A percentile compares a stretch with the other conserved stretches of the same genome.
phyloP scores from a whole-genome alignment of 2,329 filamentous ascomycete species.

The Aspergillus udagawae region DNA sequence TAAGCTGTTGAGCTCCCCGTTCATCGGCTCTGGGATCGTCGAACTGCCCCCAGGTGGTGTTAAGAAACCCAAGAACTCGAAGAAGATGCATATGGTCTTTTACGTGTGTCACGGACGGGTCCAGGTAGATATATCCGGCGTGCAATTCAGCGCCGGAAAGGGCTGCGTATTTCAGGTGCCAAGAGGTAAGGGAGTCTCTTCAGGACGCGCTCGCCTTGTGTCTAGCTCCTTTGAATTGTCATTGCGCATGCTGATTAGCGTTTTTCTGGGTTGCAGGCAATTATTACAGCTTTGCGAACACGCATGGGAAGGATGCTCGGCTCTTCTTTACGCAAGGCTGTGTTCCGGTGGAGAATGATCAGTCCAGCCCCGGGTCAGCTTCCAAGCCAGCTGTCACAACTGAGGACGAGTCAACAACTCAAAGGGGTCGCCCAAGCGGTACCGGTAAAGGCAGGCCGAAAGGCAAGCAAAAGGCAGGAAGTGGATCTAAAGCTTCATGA shows the following conservation, averaged over 20 bases:
- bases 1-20: constrained; percentile 78
- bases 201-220: not conserved
- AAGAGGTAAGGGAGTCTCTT: constrained; percentile 64
- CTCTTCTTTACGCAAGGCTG: constrained; percentile 93
- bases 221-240: not conserved
- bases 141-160: constrained; percentile 72
- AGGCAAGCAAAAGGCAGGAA: constrained; percentile 29
- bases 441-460: constrained; percentile 27
- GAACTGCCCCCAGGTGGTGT: constrained; percentile 78
- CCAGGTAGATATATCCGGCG: constrained; percentile 60
- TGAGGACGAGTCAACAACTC: constrained; percentile 18
- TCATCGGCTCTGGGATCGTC: constrained; percentile 86
- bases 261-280: constrained; percentile 62
- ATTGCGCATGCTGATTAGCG: not conserved
- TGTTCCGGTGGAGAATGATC: constrained; percentile 45
- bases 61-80: constrained; percentile 86
- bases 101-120: constrained; percentile 84
- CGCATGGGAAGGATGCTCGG: constrained; percentile 65
- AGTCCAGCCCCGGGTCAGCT: constrained; percentile 19
- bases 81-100: constrained; percentile 96
- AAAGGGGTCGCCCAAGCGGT: constrained; percentile 12
- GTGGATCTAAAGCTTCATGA: constrained; percentile 7
- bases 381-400: constrained; percentile 18
- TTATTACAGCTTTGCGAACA: constrained; percentile 86
- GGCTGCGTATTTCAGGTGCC: constrained; percentile 94